phyloP scores from a whole-genome alignment of 2,329 filamentous ascomycete species.

The Ceratocystis papillata region DNA sequence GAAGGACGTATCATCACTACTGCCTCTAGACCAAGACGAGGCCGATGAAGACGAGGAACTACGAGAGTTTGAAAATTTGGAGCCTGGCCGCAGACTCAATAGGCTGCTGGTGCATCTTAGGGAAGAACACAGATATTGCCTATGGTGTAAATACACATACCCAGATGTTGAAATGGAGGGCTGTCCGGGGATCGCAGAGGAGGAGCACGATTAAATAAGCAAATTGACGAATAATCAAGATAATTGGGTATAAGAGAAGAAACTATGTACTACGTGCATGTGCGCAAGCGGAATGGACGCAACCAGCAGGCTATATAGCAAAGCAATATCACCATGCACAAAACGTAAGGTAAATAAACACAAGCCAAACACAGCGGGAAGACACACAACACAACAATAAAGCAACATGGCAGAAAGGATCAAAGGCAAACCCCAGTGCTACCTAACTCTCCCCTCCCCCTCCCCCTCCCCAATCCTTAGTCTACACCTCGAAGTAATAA shows the following conservation, averaged over 20 bases:
- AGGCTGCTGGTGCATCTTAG: constrained; percentile 60
- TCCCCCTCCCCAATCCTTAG: background rate
- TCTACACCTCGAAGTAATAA: constrained; percentile 75
- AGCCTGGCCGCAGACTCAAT: constrained; percentile 53
- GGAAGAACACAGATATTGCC: constrained; percentile 68
- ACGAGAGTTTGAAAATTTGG: constrained; percentile 63
- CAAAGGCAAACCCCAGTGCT: background rate
- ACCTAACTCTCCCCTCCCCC: background rate
- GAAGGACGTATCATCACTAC: constrained; percentile 44
- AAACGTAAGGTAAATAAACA: background rate
- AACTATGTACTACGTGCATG: background rate
- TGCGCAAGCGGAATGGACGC: background rate
- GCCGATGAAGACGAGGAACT: constrained; percentile 70
- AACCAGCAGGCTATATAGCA: background rate
- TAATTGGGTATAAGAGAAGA: constrained; percentile 13
- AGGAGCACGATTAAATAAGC: constrained; percentile 52
- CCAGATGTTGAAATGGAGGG: constrained; percentile 65
- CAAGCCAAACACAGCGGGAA: constrained; percentile 8
- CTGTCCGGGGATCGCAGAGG: constrained; percentile 78
- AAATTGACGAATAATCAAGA: background rate
- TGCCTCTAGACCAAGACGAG: constrained; percentile 57
- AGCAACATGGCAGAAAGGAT: background rate
- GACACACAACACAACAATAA: background rate
- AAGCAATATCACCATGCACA: background rate
- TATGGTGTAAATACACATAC: constrained; percentile 89